Conservation (phyloP, 2,329 filamentous ascomycete species). For the Apiospora arundinis region DNA sequence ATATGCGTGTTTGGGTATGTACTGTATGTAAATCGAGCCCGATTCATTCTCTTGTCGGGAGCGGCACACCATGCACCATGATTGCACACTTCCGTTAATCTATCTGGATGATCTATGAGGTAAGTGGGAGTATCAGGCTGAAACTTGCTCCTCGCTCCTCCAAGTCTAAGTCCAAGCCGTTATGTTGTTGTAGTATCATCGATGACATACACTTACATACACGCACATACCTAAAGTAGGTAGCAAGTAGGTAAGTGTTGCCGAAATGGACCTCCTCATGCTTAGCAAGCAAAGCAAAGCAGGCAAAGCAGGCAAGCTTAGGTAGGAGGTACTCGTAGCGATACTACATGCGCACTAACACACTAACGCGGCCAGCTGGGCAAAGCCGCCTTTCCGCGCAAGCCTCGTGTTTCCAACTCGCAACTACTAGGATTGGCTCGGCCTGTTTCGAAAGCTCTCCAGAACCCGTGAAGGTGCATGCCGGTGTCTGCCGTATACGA, state of each 20-base stretch:
- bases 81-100: background rate
- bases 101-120: background rate
- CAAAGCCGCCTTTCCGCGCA: constrained; percentile 1
- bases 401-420: constrained; percentile 1
- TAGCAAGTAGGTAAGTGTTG: background rate
- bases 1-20: background rate
- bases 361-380: background rate
- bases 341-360: no score
- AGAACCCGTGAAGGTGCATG: background rate
- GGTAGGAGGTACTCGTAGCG: no score
- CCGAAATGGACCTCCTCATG: no score
- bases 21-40: background rate
- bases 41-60: no score
- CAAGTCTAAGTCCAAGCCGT: background rate
- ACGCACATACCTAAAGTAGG: no score
- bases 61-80: background rate
- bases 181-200: background rate
- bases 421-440: background rate
- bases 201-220: background rate
- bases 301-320: no score
- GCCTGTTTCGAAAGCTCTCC: background rate
- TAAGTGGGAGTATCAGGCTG: constrained; percentile 9
- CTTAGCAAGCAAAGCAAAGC: background rate
- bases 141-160: background rate
- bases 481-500: background rate